Evolutionary conservation across 2,329 filamentous ascomycete species (phyloP).

Genomic region (Tolypocladium nubicola): DNA sequence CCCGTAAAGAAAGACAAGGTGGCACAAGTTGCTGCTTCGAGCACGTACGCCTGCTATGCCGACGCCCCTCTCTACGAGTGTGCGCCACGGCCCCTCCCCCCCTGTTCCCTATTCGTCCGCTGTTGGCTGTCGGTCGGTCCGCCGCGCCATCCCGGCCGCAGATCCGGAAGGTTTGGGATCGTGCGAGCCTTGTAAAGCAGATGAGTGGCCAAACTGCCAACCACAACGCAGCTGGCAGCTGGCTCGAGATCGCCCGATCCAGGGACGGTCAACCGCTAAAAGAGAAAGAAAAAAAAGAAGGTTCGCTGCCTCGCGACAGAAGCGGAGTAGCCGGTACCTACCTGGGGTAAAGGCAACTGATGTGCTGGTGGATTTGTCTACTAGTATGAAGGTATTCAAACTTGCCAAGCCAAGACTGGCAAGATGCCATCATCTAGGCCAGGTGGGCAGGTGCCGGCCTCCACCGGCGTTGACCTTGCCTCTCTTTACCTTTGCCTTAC

Average conservation of each 20-base stretch:
- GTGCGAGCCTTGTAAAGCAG: neutral
- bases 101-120: neutral
- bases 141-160: neutral
- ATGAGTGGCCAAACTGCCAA: neutral
- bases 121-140: neutral
- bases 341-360: too few species aligned
- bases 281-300: too few species aligned
- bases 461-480: neutral
- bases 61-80: too few species aligned
- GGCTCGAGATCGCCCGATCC: neutral
- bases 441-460: neutral
- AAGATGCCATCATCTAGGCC: neutral
- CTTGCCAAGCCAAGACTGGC: neutral
- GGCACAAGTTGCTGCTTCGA: too few species aligned
- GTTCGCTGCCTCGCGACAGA: neutral
- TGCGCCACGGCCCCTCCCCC: neutral
- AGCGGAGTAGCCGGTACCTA: neutral
- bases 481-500: neutral
- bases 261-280: neutral
- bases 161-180: neutral
- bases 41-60: too few species aligned
- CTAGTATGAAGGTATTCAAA: neutral
- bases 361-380: neutral
- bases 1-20: too few species aligned
- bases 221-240: neutral